Evolutionary conservation across 2,329 filamentous ascomycete species (phyloP).

Genomic region (Didymella pomorum): DNA sequence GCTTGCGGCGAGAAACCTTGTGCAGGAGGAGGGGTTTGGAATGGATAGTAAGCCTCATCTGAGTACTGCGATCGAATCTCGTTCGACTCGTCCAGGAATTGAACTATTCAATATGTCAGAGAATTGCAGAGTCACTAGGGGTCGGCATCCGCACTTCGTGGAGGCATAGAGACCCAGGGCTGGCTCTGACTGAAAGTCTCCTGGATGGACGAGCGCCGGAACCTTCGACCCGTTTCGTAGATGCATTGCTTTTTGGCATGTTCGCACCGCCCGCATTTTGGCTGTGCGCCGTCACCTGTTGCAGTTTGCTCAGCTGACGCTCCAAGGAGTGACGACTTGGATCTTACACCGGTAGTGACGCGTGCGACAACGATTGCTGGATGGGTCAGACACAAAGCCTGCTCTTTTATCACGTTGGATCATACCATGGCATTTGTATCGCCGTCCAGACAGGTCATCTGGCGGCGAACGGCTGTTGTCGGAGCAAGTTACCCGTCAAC

Average conservation of each 20-base stretch:
- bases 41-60: slow-evolving; percentile 30
- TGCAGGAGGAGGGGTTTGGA: slow-evolving; percentile 22
- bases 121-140: not conserved
- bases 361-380: slow-evolving; percentile 49
- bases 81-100: slow-evolving; percentile 49
- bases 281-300: slow-evolving; percentile 48
- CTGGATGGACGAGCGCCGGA: slow-evolving; percentile 48
- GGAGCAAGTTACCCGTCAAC: slow-evolving; percentile 34
- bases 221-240: slow-evolving; percentile 47
- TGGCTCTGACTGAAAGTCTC: slow-evolving; percentile 42
- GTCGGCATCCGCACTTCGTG: slow-evolving; percentile 33
- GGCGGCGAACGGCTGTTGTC: slow-evolving; percentile 22
- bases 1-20: slow-evolving; percentile 20
- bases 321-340: not conserved
- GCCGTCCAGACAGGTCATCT: slow-evolving; percentile 14
- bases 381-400: slow-evolving; percentile 24
- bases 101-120: slow-evolving; percentile 37
- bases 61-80: slow-evolving; percentile 45
- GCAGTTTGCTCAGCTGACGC: slow-evolving; percentile 24
- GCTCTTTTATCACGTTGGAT: not conserved
- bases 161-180: slow-evolving; percentile 48
- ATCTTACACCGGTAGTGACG: slow-evolving; percentile 50
- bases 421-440: slow-evolving; percentile 48
- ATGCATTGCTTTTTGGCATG: slow-evolving; percentile 45
- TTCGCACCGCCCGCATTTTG: slow-evolving; percentile 45